These are phyloP conservation scores for Poteriospumella lacustris DNA, from an alignment of 108 stramenopile species.

Conservation along the genomic window DNA sequence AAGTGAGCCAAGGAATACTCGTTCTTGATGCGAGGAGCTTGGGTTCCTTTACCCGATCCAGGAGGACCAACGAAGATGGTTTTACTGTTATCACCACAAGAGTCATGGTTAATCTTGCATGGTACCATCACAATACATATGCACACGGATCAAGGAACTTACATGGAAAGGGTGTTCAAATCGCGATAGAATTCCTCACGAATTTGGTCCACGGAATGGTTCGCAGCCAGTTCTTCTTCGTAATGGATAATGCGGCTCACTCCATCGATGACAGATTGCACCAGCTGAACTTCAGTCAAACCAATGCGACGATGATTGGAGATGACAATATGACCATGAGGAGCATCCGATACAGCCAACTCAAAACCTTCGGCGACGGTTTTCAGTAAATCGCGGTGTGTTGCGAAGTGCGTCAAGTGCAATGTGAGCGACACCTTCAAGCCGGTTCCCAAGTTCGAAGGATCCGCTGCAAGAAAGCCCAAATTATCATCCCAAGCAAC, in stretches of 20 bases:
- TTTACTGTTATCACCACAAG: too few relatives aligned
- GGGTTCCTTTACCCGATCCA: slow-evolving; percentile 55
- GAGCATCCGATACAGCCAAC: slow-evolving; percentile 27
- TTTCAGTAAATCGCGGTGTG: slow-evolving; percentile 40
- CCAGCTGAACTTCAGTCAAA: slow-evolving; percentile 43
- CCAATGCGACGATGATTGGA: slow-evolving; percentile 49
- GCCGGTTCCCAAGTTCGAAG: slow-evolving; percentile 70
- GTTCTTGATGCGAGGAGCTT: slow-evolving; percentile 46
- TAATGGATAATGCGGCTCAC: neutral
- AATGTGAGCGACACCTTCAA: slow-evolving; percentile 68
- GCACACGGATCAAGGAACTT: too few relatives aligned
- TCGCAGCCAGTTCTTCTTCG: neutral
- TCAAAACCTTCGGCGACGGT: slow-evolving; percentile 11
- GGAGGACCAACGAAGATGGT: slow-evolving; percentile 48
- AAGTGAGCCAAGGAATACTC: slow-evolving; percentile 53
- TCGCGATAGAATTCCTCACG: too few relatives aligned
- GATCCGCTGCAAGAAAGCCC: slow-evolving; percentile 67
- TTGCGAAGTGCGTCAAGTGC: slow-evolving; percentile 62
- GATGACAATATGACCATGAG: slow-evolving; percentile 43
- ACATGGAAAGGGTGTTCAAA: too few relatives aligned
- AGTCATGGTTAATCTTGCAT: too few relatives aligned
- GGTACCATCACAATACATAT: too few relatives aligned
- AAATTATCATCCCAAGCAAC: slow-evolving; percentile 36
- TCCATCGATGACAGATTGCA: slow-evolving; percentile 18
- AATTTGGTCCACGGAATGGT: neutral